Conservation (phyloP, 2,329 filamentous ascomycete species). For the Fonsecaea pedrosoi region DNA sequence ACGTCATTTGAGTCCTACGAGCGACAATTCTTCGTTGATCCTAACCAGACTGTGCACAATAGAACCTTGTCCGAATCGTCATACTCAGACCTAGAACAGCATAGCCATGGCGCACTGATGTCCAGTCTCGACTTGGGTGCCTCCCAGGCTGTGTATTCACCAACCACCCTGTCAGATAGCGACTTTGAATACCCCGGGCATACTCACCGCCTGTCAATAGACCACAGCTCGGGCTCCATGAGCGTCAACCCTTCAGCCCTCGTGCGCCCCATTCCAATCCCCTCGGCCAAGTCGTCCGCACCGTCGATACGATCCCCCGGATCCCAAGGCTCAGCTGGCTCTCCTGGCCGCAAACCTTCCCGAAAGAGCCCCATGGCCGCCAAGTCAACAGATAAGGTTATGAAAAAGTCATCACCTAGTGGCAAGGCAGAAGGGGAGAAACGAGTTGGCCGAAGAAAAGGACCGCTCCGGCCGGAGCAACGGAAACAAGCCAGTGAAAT, state of each 20-base stretch:
- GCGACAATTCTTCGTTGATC: conserved; percentile 81
- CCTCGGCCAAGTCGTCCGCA: conserved; percentile 55
- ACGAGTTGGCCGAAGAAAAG: conserved; percentile 88
- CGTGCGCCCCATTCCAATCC: conserved; percentile 68
- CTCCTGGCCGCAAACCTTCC: conserved; percentile 70
- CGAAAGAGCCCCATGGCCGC: conserved; percentile 76
- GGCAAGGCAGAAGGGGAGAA: conserved; percentile 90
- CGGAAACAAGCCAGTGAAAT: conserved; percentile 97
- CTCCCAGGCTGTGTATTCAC: conserved; percentile 78
- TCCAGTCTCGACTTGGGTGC: conserved; percentile 84
- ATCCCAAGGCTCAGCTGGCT: conserved; percentile 67
- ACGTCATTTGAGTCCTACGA: conserved; percentile 73
- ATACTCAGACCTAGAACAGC: conserved; percentile 70
- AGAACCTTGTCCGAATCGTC: conserved; percentile 87
- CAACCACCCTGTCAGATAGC: conserved; percentile 75
- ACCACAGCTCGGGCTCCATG: conserved; percentile 50
- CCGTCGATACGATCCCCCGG: conserved; percentile 66
- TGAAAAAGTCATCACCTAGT: conserved; percentile 73
- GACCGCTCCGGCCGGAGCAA: conserved; percentile 89
- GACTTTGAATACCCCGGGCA: conserved; percentile 60
- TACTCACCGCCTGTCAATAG: conserved; percentile 49
- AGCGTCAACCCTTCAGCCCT: conserved; percentile 71
- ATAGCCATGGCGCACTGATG: conserved; percentile 68
- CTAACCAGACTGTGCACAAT: conserved; percentile 85
- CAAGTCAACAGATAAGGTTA: conserved; percentile 83